Evolutionary conservation across 495 filamentous ascomycete genomes (phyloP).

Genomic region (Aspergillus ostianus): DNA sequence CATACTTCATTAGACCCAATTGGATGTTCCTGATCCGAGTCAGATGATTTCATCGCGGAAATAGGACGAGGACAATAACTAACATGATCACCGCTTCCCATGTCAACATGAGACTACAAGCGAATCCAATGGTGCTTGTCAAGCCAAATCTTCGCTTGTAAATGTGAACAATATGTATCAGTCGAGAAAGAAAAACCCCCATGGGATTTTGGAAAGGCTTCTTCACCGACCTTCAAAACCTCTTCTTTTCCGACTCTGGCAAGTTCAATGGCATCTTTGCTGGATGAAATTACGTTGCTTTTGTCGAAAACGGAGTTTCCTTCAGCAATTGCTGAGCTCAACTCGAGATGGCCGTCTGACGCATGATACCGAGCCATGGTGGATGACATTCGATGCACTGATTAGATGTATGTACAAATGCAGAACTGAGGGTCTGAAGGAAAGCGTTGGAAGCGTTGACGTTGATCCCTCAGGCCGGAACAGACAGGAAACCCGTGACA

Average conservation of each 20-base stretch:
- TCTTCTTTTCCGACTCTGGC: not conserved
- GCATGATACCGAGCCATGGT: not conserved
- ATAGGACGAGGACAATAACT: constrained; percentile 8
- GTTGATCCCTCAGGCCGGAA: not conserved
- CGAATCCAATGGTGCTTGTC: constrained; percentile 7
- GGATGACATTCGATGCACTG: not conserved
- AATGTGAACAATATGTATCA: not conserved
- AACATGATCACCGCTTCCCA: constrained; percentile 10
- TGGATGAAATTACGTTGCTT: not conserved
- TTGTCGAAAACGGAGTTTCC: not conserved
- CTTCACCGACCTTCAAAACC: not conserved
- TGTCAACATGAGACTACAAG: constrained; percentile 10
- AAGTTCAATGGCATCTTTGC: not conserved
- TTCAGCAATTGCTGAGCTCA: not conserved
- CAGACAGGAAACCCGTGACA: not conserved
- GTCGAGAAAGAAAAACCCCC: not conserved
- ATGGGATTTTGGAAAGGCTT: not conserved
- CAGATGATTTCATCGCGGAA: not conserved
- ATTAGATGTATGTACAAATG: not conserved
- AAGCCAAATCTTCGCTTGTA: constrained; percentile 9
- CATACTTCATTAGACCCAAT: not conserved
- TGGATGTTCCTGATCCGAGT: not conserved
- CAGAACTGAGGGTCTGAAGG: not conserved
- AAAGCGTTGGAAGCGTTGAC: not conserved
- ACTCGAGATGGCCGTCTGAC: not conserved